Evolutionary conservation across 2,329 filamentous ascomycete genomes (phyloP), one percentile per base, ranked within the genome.

Genomic region (Colletotrichum viniferum): DNA sequence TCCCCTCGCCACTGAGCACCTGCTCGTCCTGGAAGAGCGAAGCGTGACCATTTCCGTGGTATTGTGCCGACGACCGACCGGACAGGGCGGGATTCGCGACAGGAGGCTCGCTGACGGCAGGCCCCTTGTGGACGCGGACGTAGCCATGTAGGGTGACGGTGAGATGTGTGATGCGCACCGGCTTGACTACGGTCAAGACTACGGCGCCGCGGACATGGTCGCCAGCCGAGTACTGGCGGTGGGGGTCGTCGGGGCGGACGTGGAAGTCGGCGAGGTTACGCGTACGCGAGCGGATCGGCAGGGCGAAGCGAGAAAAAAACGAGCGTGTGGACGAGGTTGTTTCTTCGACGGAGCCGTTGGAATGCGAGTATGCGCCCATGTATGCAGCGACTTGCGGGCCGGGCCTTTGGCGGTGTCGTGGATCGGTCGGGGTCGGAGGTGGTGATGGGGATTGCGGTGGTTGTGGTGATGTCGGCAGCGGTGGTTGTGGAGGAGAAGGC

Each of bases 1-100:
- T 90, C 16, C 95, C 94, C 80, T 96, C 94, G 26, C 94, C 94
- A 81, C 94, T 96, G 43, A 97, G 85, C 16, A 95, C 93, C 81
- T 93, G 90, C 85, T 97, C 94, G 81, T 97, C 95, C 83, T 96
- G 93, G 81, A 96, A 97, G 61, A 97, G 86, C 56, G 93, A 94
- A n/a, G 93, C 94, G 79, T 95, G 92, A 36, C 94, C 94, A 85
- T 95, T 95, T 79, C 93, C 93, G 80, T 93, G 93, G 81, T 94
- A 95, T 78, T 89, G 89, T 30, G 78, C 80, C 73, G 79, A 85
- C 81, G 83, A 77, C 79, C 84, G 79, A 78, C 83, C 78, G 82
- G 83, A 79, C 26, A 85, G 81, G 26, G 87, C 82, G 7, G 86
- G 85, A 62, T 87, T 86, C 77, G 85, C 79, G 69, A 84, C 82